Percentiles rank a stretch among this genome's conserved stretches.
phyloP scores from a whole-genome alignment of 106 monocot genomes.

The Apostasia ramifera region DNA sequence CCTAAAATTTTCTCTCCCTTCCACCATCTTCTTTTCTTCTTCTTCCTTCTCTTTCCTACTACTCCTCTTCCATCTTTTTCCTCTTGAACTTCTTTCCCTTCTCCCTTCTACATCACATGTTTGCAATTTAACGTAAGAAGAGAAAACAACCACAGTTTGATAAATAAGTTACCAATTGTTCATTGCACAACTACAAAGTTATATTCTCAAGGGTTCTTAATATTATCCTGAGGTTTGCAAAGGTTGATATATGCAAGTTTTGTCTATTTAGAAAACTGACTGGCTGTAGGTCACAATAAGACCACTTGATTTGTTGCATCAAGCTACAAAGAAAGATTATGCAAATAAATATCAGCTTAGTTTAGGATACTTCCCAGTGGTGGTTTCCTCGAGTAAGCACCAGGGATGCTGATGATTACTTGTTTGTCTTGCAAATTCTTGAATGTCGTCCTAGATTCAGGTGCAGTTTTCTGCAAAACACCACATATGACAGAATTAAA shows the following conservation, averaged over 20 bases:
- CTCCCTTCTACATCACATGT: too few relatives aligned
- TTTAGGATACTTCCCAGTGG: constrained; percentile 83
- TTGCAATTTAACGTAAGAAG: too few relatives aligned
- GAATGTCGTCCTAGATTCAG: constrained; percentile 3
- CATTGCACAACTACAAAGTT: too few relatives aligned
- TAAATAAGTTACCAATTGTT: too few relatives aligned
- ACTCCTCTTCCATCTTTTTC: too few relatives aligned
- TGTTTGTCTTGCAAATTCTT: constrained; percentile 22
- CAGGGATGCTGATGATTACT: constrained; percentile 78
- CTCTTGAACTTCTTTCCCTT: too few relatives aligned
- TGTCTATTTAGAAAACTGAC: neutral
- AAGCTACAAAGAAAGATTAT: neutral
- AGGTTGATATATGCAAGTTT: neutral
- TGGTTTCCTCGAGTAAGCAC: constrained; percentile 87
- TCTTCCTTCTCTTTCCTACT: too few relatives aligned
- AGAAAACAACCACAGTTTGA: too few relatives aligned
- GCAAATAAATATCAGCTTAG: neutral
- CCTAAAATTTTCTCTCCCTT: too few relatives aligned
- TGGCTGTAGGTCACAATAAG: neutral
- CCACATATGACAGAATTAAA: neutral
- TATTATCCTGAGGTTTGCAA: neutral
- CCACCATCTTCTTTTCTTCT: too few relatives aligned
- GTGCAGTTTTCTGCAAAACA: constrained; percentile 26
- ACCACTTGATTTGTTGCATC: neutral
- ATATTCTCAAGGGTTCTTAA: neutral